Evolutionary conservation across 2,329 filamentous ascomycete genomes (phyloP), one percentile per base, ranked within the genome.

Genomic region (Chalaropsis thielavioides): DNA sequence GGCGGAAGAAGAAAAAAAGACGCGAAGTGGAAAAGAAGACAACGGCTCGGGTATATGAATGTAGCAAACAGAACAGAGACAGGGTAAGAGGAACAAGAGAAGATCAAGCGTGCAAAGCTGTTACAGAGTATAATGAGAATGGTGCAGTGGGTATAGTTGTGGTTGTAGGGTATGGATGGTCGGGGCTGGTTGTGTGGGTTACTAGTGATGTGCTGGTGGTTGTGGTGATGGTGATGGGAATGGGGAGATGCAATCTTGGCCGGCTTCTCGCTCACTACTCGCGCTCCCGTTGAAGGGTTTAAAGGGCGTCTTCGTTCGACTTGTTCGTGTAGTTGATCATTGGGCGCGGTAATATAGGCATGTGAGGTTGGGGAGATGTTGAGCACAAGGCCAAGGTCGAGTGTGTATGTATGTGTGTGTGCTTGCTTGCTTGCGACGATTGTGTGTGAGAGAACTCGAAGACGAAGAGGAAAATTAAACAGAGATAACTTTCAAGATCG

Each of bases 301-400:
- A 87, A 86, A 86, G 84, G 80, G 83, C 85, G 82, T 80, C 81
- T 79, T 77, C 77, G 73, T 73, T 76, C 78, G 79, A 79, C 78
- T 79, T 69, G 76, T 70, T 72, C 71, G 74, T 75, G 69, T 70
- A 74, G 70, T 71, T 80, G 75, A 76, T 84, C 83, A 85, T 85
- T 76, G 74, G 75, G 62, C 31, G 27, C 27, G 22, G 51, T 62
- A 22, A 40, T 62, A 43, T 66, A 62, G 62, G 62, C 64, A 62
- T 66, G 35, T 35, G 40, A n/a, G 10, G 72, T 70, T 72, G 70
- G 72, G 19, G 68, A 69, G 72, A 73, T 74, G 75, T 74, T 70
- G 72, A 75, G 72, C 72, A 76, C 75, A 76, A 76, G 72, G 74
- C 75, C 74, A 71, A 72, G 72, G 71, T 70, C 71, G 73, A 71